These are phyloP conservation scores for Phytophthora capsici DNA, from an alignment of 352 stramenopile species.

Conservation along the genomic window DNA sequence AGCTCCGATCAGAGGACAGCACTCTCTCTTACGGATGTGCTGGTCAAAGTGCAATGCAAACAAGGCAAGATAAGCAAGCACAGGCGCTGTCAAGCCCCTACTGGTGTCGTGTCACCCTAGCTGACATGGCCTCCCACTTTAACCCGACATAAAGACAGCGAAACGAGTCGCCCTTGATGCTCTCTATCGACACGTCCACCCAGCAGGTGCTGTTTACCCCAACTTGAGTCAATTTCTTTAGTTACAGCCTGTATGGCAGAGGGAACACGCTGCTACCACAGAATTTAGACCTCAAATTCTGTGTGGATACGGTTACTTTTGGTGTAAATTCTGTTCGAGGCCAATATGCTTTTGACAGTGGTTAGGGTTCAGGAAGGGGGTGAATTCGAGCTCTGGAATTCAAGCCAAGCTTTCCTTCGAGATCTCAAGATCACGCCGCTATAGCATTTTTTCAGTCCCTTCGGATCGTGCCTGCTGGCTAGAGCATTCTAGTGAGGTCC, in stretches of 20 bases:
- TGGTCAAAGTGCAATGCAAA: conserved; percentile 17
- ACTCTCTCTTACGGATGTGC: conserved; percentile 30
- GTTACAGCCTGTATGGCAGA: conserved; percentile 12
- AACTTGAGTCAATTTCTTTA: conserved; percentile 7
- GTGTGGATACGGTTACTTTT: no score
- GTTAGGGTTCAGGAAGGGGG: no score
- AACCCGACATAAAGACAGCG: conserved; percentile 17
- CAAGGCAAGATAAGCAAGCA: conserved; percentile 30
- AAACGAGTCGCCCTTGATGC: neutral
- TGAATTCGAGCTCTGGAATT: no score
- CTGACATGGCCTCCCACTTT: neutral
- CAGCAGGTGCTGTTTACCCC: conserved; percentile 15
- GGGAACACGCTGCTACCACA: no score
- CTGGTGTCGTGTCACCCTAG: conserved; percentile 15
- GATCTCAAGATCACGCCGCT: no score
- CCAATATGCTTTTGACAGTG: no score
- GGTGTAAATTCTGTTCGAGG: no score
- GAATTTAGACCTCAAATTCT: no score
- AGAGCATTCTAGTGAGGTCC: no score
- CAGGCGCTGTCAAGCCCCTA: conserved; percentile 33
- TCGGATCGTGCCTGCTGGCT: no score
- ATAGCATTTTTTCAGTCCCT: no score
- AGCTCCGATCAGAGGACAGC: conserved; percentile 2
- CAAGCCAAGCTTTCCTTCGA: no score
- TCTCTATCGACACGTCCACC: conserved; percentile 30